Evolutionary conservation across 2,329 filamentous ascomycete species (phyloP), one percentile per base, ranked within the genome.

Genomic region (Gnomoniopsis smithogilvyi): DNA sequence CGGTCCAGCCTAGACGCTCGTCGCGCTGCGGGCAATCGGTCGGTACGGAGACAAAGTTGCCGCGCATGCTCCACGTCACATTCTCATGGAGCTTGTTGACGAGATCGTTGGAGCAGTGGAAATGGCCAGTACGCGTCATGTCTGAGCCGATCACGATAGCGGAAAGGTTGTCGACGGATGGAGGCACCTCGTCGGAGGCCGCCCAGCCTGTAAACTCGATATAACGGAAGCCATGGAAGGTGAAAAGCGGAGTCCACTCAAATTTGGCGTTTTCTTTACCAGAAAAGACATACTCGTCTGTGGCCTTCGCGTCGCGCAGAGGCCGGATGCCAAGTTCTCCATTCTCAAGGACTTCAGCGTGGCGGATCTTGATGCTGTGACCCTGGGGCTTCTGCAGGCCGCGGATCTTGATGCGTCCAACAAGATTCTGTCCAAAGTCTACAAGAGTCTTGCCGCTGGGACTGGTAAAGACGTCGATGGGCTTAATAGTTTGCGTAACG

Each of bases 371-470:
- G 21, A 85, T 74, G 10, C 68, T 72, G 2, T 74, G 70, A 1
- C 75, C 77, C 2, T 66, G 65, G 0, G 72, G 68, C 0, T 73
- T 76, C 43, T 63, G 63, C 2, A 78, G 66, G 0, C 68, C 65
- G 1, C 64, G 71, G 12, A 84, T 63, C 0, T 70, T 68, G 1
- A 84, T 57, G 63, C 74, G 74, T 1, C 83, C 83, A 0, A 84
- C 82, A 0, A 85, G 69, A 63, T 86, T 85, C 64, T 86, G 82
- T 1, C 82, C 82, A 66, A 85, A 85, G 62, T 86, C 81, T 6
- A 85, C 60, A 1, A 84, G 69, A 0, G 70, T 77, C 63, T 80
- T 80, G 4, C 79, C 78, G 3, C 67, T 67, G 17, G 62, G 56
- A 36, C 53, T 60, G 17, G 30, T 48, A 34, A 58, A 53, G 7